Conservation (phyloP, 2,329 filamentous ascomycete genomes). For the Alternaria ventricosa region DNA sequence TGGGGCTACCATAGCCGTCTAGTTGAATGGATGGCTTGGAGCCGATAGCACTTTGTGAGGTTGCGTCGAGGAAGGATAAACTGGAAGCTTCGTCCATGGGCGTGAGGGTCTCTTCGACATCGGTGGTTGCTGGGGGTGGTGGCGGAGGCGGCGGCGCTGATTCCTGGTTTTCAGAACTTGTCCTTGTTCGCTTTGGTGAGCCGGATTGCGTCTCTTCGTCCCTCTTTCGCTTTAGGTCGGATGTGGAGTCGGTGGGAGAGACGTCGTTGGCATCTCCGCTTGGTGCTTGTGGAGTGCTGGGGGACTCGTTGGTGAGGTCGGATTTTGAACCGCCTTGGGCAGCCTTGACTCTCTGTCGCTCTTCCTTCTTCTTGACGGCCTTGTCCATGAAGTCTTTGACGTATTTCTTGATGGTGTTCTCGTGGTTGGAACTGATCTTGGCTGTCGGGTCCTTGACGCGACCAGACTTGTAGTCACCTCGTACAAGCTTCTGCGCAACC, state of each 20-base stretch:
- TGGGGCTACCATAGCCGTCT: constrained; percentile 38
- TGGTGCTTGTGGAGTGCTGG: constrained; percentile 25
- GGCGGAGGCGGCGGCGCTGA: constrained; percentile 53
- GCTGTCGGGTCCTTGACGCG: constrained; percentile 80
- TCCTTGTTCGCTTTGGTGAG: constrained; percentile 44
- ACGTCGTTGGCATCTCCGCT: constrained; percentile 9
- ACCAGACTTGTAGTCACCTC: constrained; percentile 88
- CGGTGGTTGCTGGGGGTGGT: constrained; percentile 40
- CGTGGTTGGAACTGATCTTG: constrained; percentile 76
- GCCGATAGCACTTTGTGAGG: constrained; percentile 21
- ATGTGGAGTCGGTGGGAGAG: constrained; percentile 35
- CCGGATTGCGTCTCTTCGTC: constrained; percentile 38
- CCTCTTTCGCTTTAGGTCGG: constrained; percentile 48
- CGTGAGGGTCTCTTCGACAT: constrained; percentile 35
- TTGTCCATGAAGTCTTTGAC: constrained; percentile 88
- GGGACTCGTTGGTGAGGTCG: constrained; percentile 19
- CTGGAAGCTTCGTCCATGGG: constrained; percentile 31
- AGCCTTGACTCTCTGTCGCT: constrained; percentile 67
- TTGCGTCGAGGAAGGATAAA: constrained; percentile 12
- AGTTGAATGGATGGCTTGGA: constrained; percentile 10
- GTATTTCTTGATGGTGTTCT: constrained; percentile 81
- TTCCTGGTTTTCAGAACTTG: constrained; percentile 44
- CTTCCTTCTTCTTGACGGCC: constrained; percentile 71
- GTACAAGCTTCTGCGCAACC: constrained; percentile 85
- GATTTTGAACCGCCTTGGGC: constrained; percentile 40